These are phyloP conservation scores for Akebia trifoliata DNA, from an alignment of 164 flowering plant species.

Conservation along the genomic window DNA sequence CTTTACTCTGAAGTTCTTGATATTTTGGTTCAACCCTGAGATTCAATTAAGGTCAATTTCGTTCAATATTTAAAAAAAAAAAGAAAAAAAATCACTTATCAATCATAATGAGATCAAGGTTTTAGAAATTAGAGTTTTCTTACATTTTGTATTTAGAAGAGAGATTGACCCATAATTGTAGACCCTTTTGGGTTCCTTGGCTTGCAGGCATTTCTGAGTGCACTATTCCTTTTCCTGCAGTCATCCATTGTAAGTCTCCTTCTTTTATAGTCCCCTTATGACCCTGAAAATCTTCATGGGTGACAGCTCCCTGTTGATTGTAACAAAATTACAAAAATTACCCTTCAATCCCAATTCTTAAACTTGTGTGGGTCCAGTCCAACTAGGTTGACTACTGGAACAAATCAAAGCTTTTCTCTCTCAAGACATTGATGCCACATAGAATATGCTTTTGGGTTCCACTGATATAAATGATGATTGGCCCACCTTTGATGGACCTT, in stretches of 20 bases:
- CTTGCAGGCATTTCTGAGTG: constrained; percentile 89
- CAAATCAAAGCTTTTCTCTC: too few species aligned
- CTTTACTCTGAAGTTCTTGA: constrained; percentile 55
- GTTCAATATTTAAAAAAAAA: background rate
- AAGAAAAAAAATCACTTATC: background rate
- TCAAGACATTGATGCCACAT: too few species aligned
- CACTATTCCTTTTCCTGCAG: constrained; percentile 87
- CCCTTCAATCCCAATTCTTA: too few species aligned
- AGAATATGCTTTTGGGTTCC: too few species aligned
- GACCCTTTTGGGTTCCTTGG: constrained; percentile 62
- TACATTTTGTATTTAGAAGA: constrained; percentile 78
- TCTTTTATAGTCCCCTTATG: constrained; percentile 70
- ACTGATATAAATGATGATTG: too few species aligned
- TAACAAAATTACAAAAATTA: background rate
- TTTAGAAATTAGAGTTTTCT: too few species aligned
- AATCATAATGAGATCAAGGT: too few species aligned
- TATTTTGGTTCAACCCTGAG: constrained; percentile 76
- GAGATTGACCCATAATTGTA: constrained; percentile 90
- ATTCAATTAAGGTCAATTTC: too few species aligned
- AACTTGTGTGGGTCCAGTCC: too few species aligned
- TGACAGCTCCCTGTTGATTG: constrained; percentile 52
- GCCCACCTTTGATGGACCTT: too few species aligned
- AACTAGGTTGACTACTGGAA: too few species aligned
- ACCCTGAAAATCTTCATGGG: constrained; percentile 77
- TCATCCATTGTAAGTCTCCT: constrained; percentile 92